Conservation (phyloP, 306 rosid species). For the Casuarina glauca region DNA sequence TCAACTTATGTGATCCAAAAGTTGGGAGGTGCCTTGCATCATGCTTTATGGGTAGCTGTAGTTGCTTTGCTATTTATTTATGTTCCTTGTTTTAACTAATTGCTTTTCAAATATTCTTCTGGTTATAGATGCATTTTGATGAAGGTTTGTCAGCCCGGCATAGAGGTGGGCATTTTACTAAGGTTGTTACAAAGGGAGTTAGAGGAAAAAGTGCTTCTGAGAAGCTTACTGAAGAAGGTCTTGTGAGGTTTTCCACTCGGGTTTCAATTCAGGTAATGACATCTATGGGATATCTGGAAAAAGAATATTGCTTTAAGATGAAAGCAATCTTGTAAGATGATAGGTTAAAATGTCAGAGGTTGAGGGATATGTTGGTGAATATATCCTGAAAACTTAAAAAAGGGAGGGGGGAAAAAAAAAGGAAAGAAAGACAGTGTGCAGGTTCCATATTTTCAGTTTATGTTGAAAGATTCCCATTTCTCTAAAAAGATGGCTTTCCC, state of each 20-base stretch:
- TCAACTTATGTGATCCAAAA: too few species aligned
- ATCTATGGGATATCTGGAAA: slow-evolving; percentile 22
- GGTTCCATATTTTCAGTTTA: not conserved
- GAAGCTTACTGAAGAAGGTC: slow-evolving; percentile 95
- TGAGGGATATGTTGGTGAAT: not conserved
- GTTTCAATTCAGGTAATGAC: slow-evolving; percentile 83
- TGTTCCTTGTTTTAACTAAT: slow-evolving; percentile 8
- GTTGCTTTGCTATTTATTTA: slow-evolving; percentile 8
- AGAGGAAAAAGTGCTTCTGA: slow-evolving; percentile 79
- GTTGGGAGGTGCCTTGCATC: not conserved
- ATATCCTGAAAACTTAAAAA: not conserved
- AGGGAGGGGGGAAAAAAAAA: not conserved
- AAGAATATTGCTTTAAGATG: slow-evolving; percentile 3
- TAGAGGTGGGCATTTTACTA: slow-evolving; percentile 82
- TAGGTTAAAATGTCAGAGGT: slow-evolving; percentile 11
- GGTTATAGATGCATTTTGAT: slow-evolving; percentile 87
- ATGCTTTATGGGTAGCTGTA: slow-evolving; percentile 17
- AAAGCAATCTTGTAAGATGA: slow-evolving; percentile 1
- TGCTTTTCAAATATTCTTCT: not conserved
- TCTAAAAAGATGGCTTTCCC: not conserved
- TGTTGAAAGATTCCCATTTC: not conserved
- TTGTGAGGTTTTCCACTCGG: slow-evolving; percentile 85
- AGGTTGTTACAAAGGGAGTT: slow-evolving; percentile 72
- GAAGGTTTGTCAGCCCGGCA: slow-evolving; percentile 88
- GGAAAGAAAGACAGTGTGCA: not conserved